phyloP scores from a whole-genome alignment of 148 eudicot genomes.

The Vaccinium darrowii region DNA sequence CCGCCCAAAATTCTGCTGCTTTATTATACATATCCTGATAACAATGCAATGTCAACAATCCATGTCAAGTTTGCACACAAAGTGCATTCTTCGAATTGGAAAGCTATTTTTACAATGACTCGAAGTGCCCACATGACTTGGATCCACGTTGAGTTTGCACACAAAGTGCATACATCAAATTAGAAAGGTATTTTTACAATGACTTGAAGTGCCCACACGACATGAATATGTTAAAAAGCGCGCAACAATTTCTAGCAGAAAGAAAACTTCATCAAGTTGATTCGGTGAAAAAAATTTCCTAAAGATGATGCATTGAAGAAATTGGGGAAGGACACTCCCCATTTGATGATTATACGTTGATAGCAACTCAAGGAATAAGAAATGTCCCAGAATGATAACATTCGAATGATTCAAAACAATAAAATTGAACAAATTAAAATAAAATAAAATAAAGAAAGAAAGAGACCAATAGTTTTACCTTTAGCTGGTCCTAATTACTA shows the following conservation, averaged over 20 bases:
- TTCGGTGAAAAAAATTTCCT: not conserved
- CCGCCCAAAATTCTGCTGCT: slow-evolving; percentile 99
- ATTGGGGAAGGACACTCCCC: not conserved
- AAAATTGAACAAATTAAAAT: not conserved
- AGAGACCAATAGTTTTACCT: not conserved
- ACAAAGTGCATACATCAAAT: not conserved
- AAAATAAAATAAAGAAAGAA: not conserved
- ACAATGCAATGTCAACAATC: slow-evolving; percentile 5
- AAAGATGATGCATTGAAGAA: not conserved
- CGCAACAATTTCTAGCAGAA: not conserved
- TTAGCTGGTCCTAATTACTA: not conserved
- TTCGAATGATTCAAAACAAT: not conserved
- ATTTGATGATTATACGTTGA: not conserved
- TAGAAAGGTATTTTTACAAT: not conserved
- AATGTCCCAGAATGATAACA: not conserved
- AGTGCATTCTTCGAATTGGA: not conserved
- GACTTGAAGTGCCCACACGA: not conserved
- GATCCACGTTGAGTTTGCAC: not conserved
- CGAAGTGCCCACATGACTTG: not conserved
- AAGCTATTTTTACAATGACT: not conserved
- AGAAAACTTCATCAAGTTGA: not conserved
- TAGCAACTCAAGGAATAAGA: not conserved
- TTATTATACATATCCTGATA: slow-evolving; percentile 75
- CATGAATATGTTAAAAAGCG: not conserved
- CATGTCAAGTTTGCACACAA: not conserved